Base-by-base conservation (phyloP, 1,139 yeast genomes). In the Pichia sp. region DNA sequence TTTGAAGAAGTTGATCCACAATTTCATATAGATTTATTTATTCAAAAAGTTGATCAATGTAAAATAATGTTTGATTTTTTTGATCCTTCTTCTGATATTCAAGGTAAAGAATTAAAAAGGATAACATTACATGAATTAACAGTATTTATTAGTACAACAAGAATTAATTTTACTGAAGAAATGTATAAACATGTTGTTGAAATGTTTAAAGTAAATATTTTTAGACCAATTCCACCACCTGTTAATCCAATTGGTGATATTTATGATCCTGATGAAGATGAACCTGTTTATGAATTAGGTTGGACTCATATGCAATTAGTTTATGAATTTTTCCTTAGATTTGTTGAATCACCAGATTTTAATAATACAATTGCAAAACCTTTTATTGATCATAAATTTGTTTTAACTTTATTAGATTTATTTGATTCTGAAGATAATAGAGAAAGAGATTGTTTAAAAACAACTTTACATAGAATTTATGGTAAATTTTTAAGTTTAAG, bases 251-350 rank as follows among this genome's bases (percentile, higher is more conserved):
- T 90, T 39, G 98, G 98, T 37, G 98, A 94, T 54, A 77, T 92
- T 32, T 94, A 79, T 66, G 98, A 94, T 61, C 98, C 99, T 0
- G 98, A 92, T 70, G 99, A 92, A 69, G 98, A 92, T 69, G 99
- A 92, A 68, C 97, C 97, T 1, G 95, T 92, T 40, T 81, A 82
- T 61, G 98, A 94, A 65, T 80, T 92, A 53, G 92, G 97, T 5
- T 92, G 99, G 99, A 96, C 98, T 4, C 99, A 92, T 66, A 92
- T 94, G 97, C 95, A 88, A 68, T 79, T 90, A 40, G 95, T 90
- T 40, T 92, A 94, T 69, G 97, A 92, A 66, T 88, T 92, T 62
- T 92, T 92, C 65, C 72, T 94, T 54, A 74, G 96, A 60, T 92
- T 92, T 68, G 84, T 92, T 54, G 98, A 92, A 68, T 83, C 92